Evolutionary conservation across 2,329 filamentous ascomycete species (phyloP), one percentile per base, ranked within the genome.

Genomic region (Aaosphaeria pasadenensis): DNA sequence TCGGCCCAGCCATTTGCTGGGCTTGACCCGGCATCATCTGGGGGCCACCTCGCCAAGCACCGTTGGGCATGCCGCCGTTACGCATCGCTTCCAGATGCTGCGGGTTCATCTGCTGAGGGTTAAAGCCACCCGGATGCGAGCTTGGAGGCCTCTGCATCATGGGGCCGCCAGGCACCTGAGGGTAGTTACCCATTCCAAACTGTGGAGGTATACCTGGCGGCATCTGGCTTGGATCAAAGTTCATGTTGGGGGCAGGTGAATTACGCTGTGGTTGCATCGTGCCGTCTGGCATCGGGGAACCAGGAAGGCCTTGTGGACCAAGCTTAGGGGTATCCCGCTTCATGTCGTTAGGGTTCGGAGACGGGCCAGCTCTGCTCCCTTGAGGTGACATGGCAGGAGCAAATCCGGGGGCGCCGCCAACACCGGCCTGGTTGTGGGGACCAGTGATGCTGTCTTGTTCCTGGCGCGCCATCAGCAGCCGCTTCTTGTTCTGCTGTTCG

Each of bases 401-500:
- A 74, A 88, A 89, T 76, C 49, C 77, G 69, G 49, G 78, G 66
- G 43, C 72, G 9, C 73, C 80, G 30, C 51, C 80, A n/a, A n/a
- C 33, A 40, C 78, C 80, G 46, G 66, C 65, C 44, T 70, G 69
- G 28, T 65, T 71, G 46, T 76, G 74, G 24, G 77, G 77, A 36
- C 33, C 33, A 11, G 60, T 38, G 56, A 57, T 49, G 54, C 59
- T 46, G 56, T 54, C 45, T 47, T 81, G 53, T 79, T 80, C 44
- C 29, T 55, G 46, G 7, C 41, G 24, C 7, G 41, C 41, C 86
- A 90, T 89, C 76, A 89, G 82, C 24, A 91, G 77, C 11, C 88
- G 78, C 67, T 89, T 90, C 76, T 91, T 91, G 60, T 91, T 91
- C 70, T 91, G 87, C 70, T 91, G 88, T 69, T 91, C 87, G 7